Percentiles rank a stretch among this genome's conserved stretches.
Conservation (phyloP, 2,329 filamentous ascomycete species). For the Botryosphaeria dothidea region DNA sequence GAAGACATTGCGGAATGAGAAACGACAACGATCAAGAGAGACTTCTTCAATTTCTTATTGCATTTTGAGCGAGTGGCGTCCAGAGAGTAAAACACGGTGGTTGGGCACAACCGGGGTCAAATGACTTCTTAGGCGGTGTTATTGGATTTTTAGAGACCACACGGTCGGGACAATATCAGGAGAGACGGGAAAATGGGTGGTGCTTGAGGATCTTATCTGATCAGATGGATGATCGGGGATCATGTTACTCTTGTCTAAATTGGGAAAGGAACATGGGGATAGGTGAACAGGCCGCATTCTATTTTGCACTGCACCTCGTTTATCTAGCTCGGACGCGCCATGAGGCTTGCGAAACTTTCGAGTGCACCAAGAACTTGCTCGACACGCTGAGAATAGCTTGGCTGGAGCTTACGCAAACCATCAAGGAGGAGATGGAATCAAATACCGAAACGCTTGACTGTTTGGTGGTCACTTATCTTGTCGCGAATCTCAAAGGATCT, state of each 20-base stretch:
- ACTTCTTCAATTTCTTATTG: background rate
- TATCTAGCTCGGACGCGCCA: background rate
- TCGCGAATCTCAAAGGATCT: background rate
- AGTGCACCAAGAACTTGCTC: background rate
- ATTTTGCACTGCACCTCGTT: background rate
- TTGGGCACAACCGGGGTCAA: conserved; percentile 10
- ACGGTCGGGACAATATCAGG: background rate
- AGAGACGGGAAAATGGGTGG: background rate
- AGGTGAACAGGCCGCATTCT: background rate
- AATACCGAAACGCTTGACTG: background rate
- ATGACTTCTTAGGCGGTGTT: background rate
- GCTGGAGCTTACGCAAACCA: background rate
- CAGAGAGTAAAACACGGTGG: background rate
- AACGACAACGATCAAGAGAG: background rate
- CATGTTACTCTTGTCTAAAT: background rate
- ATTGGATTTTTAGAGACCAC: background rate
- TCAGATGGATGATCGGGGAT: background rate
- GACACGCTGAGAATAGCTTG: background rate
- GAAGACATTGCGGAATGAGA: conserved; percentile 27
- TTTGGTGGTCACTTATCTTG: background rate
- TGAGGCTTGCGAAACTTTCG: background rate
- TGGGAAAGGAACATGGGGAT: too few relatives aligned
- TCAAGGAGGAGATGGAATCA: background rate
- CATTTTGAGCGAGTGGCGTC: conserved; percentile 20
- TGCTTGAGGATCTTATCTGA: conserved; percentile 2